Evolutionary conservation across 495 filamentous ascomycete species (phyloP).

Genomic region (Xylaria flabelliformis): DNA sequence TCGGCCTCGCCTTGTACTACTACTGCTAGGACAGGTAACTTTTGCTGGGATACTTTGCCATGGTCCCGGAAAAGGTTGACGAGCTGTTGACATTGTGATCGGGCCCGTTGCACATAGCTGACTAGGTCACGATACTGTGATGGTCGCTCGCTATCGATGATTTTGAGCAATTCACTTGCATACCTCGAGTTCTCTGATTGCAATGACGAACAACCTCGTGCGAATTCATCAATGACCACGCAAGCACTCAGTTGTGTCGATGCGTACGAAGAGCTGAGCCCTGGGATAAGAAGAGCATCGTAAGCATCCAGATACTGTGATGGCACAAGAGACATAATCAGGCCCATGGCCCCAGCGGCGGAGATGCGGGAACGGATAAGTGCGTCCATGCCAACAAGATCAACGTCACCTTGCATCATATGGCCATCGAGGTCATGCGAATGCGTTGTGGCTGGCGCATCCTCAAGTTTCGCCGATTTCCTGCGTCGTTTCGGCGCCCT

Average conservation of each 20-base stretch:
- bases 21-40: constrained; percentile 80
- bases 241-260: constrained; percentile 84
- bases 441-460: constrained; percentile 61
- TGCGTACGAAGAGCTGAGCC: constrained; percentile 72
- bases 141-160: constrained; percentile 83
- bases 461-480: constrained; percentile 82
- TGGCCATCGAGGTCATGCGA: constrained; percentile 95
- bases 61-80: constrained; percentile 88
- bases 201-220: constrained; percentile 58
- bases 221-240: constrained; percentile 90
- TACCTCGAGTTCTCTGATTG: constrained; percentile 54
- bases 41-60: constrained; percentile 73
- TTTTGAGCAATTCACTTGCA: constrained; percentile 64
- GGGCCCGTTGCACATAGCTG: constrained; percentile 83
- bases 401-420: constrained; percentile 96
- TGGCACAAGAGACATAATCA: constrained; percentile 70
- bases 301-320: constrained; percentile 55
- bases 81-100: constrained; percentile 87
- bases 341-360: constrained; percentile 82
- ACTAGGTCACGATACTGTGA: constrained; percentile 85
- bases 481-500: constrained; percentile 72
- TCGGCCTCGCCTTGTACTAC: constrained; percentile 91
- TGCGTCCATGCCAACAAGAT: constrained; percentile 86
- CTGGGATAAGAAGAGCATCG: constrained; percentile 63
- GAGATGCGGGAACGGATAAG: constrained; percentile 87